Conservation (phyloP, 2,329 filamentous ascomycete species). For the Talaromyces sp. region DNA sequence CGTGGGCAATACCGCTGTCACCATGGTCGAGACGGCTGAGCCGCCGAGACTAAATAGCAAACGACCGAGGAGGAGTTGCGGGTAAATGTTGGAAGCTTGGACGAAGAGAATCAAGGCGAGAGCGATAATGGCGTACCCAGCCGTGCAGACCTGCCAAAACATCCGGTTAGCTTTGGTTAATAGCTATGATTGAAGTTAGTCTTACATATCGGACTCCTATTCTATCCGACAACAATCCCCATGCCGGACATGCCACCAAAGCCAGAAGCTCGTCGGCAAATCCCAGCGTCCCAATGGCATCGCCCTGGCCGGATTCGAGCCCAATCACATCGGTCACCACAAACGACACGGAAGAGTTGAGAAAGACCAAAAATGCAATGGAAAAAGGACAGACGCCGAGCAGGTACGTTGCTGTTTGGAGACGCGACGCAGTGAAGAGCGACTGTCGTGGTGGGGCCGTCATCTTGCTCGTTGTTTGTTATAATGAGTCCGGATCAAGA, state of each 20-base stretch:
- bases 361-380: slow-evolving; percentile 62
- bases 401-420: slow-evolving; percentile 57
- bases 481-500: not conserved
- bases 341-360: slow-evolving; percentile 61
- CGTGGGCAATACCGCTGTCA: slow-evolving; percentile 84
- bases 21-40: slow-evolving; percentile 95
- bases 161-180: not conserved
- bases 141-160: slow-evolving; percentile 47
- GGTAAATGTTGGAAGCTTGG: slow-evolving; percentile 81
- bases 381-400: slow-evolving; percentile 60
- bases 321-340: slow-evolving; percentile 61
- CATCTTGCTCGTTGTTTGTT: slow-evolving; percentile 5
- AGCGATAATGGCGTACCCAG: slow-evolving; percentile 79
- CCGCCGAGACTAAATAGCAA: slow-evolving; percentile 87
- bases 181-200: not conserved
- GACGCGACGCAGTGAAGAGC: slow-evolving; percentile 53
- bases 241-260: slow-evolving; percentile 44
- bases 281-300: slow-evolving; percentile 54
- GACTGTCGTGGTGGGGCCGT: slow-evolving; percentile 26
- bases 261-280: slow-evolving; percentile 49
- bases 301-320: slow-evolving; percentile 51
- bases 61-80: slow-evolving; percentile 77
- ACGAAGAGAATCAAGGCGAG: slow-evolving; percentile 74
- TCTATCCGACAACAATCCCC: slow-evolving; percentile 48
- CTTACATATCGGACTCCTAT: slow-evolving; percentile 46